A percentile compares a stretch with the other conserved stretches of the same genome.
Evolutionary conservation across 257 asterid genomes (phyloP).

Genomic region (Anisodus tanguticus): DNA sequence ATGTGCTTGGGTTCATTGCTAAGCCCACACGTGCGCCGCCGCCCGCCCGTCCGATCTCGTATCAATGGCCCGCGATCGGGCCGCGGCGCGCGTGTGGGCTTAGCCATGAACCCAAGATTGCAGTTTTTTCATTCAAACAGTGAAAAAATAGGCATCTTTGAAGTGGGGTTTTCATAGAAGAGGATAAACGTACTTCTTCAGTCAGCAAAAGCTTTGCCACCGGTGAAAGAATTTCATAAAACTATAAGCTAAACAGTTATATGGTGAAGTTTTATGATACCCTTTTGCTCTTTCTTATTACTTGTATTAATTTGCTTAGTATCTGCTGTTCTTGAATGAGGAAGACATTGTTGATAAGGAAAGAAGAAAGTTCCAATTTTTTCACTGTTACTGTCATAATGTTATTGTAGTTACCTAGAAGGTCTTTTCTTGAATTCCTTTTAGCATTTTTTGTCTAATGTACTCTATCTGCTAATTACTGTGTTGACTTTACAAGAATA

Average conservation of each 20-base stretch:
- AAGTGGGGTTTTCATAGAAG: constrained; percentile 1
- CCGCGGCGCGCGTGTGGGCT: too few relatives aligned
- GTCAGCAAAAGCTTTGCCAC: neutral
- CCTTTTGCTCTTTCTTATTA: neutral
- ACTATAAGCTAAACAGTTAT: neutral
- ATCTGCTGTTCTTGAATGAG: neutral
- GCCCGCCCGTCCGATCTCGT: too few relatives aligned
- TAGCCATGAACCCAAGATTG: too few relatives aligned
- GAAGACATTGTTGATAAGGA: neutral
- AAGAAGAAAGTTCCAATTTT: neutral
- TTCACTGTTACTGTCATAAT: neutral
- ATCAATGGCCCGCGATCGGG: too few relatives aligned
- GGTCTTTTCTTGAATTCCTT: constrained; percentile 18
- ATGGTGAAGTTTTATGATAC: neutral
- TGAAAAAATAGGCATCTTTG: neutral
- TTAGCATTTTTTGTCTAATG: too few relatives aligned
- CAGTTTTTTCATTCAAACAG: neutral
- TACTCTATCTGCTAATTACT: neutral
- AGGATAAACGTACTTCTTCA: neutral
- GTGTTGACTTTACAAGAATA: neutral
- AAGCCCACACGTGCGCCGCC: too few relatives aligned
- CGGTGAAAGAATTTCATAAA: constrained; percentile 7
- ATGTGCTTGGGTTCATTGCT: too few relatives aligned
- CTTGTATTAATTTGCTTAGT: neutral
- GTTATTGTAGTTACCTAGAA: neutral